Conservation (phyloP, 1,284 basidiomycete species). For the Caloboletus firmus region DNA sequence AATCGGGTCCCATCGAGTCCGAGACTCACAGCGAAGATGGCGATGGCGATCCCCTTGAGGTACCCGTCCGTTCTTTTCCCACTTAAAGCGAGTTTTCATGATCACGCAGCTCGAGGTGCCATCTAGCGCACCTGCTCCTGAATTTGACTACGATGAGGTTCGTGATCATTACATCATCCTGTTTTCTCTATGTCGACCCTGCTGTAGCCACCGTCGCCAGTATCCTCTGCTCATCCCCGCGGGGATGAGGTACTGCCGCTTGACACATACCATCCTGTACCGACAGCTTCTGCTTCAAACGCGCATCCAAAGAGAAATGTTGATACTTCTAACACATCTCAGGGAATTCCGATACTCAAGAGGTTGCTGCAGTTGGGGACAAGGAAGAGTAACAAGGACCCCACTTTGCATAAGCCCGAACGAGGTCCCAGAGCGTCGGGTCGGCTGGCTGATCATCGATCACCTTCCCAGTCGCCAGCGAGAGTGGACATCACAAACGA, state of each 20-base stretch:
- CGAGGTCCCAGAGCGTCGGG: not conserved
- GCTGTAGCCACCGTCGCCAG: not conserved
- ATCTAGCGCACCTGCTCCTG: accelerated
- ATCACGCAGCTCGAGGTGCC: not conserved
- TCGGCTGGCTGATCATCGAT: not conserved
- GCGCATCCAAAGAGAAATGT: no score
- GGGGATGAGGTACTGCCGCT: not conserved
- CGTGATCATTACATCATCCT: accelerated
- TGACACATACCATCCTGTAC: no score
- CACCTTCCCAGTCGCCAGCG: not conserved
- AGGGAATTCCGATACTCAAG: no score
- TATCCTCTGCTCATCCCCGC: not conserved
- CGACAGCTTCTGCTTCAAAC: no score
- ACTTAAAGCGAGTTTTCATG: not conserved
- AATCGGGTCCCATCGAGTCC: not conserved
- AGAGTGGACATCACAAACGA: not conserved
- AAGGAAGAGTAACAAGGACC: no score
- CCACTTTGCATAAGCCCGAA: no score
- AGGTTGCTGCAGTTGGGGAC: no score
- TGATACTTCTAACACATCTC: not conserved
- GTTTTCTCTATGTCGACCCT: not conserved
- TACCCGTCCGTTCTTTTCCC: not conserved
- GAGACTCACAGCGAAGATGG: not conserved
- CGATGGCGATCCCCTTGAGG: not conserved
- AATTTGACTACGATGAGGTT: not conserved